These are phyloP conservation scores for Tricholoma terreum DNA, from an alignment of 768 basidiomycete species.

Conservation along the genomic window DNA sequence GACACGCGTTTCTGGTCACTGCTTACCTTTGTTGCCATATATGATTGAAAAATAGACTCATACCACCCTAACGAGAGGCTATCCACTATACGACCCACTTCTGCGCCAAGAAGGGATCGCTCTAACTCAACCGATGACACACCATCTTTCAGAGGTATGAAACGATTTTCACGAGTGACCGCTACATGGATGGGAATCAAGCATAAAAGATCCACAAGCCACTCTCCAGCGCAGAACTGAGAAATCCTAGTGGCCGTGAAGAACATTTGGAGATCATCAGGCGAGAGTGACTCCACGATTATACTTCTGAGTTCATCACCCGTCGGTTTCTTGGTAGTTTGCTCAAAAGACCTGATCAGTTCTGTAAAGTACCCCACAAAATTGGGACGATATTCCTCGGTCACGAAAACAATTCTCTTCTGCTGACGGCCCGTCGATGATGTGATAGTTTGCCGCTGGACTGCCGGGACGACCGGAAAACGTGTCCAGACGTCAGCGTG, in stretches of 20 bases:
- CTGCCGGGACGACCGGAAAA: slow-evolving; percentile 54
- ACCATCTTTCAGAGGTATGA: slow-evolving; percentile 56
- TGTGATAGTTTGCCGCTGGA: slow-evolving; percentile 42
- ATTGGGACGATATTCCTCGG: slow-evolving; percentile 30
- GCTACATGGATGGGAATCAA: slow-evolving; percentile 66
- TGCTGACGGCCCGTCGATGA: slow-evolving; percentile 29
- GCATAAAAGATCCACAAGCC: slow-evolving; percentile 59
- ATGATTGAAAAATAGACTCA: slow-evolving; percentile 60
- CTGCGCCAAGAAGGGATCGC: slow-evolving; percentile 53
- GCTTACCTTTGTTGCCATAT: slow-evolving; percentile 52
- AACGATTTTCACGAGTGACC: slow-evolving; percentile 55
- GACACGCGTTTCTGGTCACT: background rate
- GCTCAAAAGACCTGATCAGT: slow-evolving; percentile 46
- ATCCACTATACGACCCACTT: slow-evolving; percentile 56
- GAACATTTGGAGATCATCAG: slow-evolving; percentile 22
- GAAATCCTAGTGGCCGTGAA: slow-evolving; percentile 30
- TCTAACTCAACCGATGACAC: slow-evolving; percentile 50
- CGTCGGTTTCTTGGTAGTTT: slow-evolving; percentile 49
- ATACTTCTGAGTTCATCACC: slow-evolving; percentile 41
- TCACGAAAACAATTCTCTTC: slow-evolving; percentile 42
- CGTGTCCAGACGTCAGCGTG: slow-evolving; percentile 57
- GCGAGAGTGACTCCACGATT: slow-evolving; percentile 29
- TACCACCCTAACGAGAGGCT: slow-evolving; percentile 61
- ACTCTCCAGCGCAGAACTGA: slow-evolving; percentile 49
- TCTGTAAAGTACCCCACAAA: slow-evolving; percentile 44